These are phyloP conservation scores for Auricularia sp. DNA, from an alignment of 768 basidiomycete genomes.

Conservation along the genomic window DNA sequence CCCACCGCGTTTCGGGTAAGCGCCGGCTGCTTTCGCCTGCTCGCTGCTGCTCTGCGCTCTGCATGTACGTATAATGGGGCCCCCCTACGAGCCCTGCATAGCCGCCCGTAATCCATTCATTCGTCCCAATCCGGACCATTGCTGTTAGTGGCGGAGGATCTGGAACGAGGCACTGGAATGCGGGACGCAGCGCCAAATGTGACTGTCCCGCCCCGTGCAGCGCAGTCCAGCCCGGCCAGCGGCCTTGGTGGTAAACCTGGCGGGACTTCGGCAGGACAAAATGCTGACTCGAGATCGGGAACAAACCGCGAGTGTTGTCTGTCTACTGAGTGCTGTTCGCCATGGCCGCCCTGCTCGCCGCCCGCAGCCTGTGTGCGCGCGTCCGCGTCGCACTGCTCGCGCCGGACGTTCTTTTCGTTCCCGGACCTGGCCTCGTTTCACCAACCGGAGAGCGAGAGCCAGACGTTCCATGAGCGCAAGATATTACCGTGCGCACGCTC, in stretches of 20 bases:
- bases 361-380: neutral
- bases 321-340: neutral
- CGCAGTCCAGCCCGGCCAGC: no score
- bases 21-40: no score
- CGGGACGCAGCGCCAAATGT: no score
- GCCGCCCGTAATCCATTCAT: no score
- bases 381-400: neutral
- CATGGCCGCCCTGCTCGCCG: neutral
- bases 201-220: no score
- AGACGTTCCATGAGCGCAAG: slow-evolving; percentile 74
- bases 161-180: no score
- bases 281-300: neutral
- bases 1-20: no score
- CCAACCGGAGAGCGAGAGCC: slow-evolving; percentile 29
- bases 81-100: no score
- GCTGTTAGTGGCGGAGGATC: no score
- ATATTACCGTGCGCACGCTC: slow-evolving; percentile 65
- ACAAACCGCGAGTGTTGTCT: neutral
- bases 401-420: slow-evolving; percentile 37
- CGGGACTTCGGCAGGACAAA: neutral
- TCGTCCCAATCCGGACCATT: no score
- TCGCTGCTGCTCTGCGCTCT: no score
- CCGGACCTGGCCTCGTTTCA: slow-evolving; percentile 37
- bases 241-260: neutral
- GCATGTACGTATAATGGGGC: no score